Evolutionary conservation across 1,139 yeast genomes (phyloP).

Genomic region (Hansenula lynferdii): DNA sequence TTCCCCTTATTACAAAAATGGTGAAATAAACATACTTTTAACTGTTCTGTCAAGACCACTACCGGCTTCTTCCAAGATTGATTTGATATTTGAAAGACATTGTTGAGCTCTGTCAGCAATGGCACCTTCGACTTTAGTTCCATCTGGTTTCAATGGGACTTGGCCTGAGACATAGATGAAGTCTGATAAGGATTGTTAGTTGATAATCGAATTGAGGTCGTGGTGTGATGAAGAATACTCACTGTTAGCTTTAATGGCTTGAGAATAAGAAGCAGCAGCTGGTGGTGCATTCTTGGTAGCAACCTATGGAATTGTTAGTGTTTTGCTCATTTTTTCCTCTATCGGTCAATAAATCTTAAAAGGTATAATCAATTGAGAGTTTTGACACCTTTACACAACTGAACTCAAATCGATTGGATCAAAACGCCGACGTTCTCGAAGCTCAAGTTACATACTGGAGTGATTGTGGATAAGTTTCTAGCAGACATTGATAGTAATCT

Average conservation of each 20-base stretch:
- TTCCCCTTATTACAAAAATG: too few species aligned
- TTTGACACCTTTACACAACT: neutral
- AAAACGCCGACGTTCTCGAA: neutral
- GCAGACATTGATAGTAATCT: conserved; percentile 20
- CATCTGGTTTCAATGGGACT: conserved; percentile 83
- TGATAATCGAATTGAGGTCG: neutral
- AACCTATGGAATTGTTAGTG: conserved; percentile 31
- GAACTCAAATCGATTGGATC: neutral
- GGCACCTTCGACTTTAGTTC: conserved; percentile 70
- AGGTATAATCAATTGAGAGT: neutral
- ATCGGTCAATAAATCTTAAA: neutral
- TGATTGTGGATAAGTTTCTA: conserved; percentile 40
- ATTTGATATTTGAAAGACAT: conserved; percentile 70
- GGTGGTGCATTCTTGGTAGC: conserved; percentile 81
- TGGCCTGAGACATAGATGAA: conserved; percentile 93
- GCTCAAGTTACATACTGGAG: conserved; percentile 36
- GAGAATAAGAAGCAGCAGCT: conserved; percentile 94
- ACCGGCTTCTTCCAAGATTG: conserved; percentile 75
- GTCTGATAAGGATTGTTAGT: conserved; percentile 31
- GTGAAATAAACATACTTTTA: conserved; percentile 33
- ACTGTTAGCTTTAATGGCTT: conserved; percentile 86
- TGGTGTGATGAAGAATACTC: conserved; percentile 23
- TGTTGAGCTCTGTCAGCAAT: conserved; percentile 84
- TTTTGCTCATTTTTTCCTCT: neutral
- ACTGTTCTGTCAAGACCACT: conserved; percentile 78